These are phyloP conservation scores for Lachancea fermentati DNA, from an alignment of 805 yeast genomes.

Conservation along the genomic window DNA sequence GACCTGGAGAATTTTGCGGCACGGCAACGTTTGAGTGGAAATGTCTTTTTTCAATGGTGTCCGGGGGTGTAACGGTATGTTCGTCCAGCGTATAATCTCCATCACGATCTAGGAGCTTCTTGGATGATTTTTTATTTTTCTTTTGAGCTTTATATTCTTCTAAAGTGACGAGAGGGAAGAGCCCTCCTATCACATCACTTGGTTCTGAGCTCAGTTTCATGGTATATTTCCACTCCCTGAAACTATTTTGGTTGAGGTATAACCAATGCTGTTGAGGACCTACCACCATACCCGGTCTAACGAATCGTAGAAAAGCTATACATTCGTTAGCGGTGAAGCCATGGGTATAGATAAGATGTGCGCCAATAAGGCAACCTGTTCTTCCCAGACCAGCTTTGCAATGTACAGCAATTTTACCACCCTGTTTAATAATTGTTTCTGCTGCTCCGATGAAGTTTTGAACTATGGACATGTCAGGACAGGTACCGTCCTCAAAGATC, in stretches of 20 bases:
- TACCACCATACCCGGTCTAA: slow-evolving; percentile 99
- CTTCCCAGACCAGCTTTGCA: slow-evolving; percentile 98
- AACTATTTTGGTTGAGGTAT: slow-evolving; percentile 90
- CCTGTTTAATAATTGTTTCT: slow-evolving; percentile 75
- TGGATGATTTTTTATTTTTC: slow-evolving; percentile 35
- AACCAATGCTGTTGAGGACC: slow-evolving; percentile 99
- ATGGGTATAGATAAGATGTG: slow-evolving; percentile 90
- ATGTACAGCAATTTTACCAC: slow-evolving; percentile 97
- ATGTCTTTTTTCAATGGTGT: slow-evolving; percentile 31
- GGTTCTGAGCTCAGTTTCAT: slow-evolving; percentile 73
- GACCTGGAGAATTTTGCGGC: slow-evolving; percentile 93
- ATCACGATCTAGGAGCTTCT: slow-evolving; percentile 10
- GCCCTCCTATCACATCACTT: slow-evolving; percentile 61
- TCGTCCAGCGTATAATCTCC: slow-evolving; percentile 17
- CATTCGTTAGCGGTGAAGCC: slow-evolving; percentile 97
- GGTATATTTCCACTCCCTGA: slow-evolving; percentile 92
- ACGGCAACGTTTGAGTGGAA: slow-evolving; percentile 38
- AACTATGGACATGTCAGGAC: slow-evolving; percentile 92
- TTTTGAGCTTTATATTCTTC: slow-evolving; percentile 56
- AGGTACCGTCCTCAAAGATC: slow-evolving; percentile 97
- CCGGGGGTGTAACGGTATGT: slow-evolving; percentile 30
- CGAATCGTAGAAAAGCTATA: slow-evolving; percentile 91
- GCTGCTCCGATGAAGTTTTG: slow-evolving; percentile 93
- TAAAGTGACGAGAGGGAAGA: slow-evolving; percentile 53
- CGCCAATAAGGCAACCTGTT: slow-evolving; percentile 97